phyloP scores from a whole-genome alignment of 768 basidiomycete species.

The Russula earlei region DNA sequence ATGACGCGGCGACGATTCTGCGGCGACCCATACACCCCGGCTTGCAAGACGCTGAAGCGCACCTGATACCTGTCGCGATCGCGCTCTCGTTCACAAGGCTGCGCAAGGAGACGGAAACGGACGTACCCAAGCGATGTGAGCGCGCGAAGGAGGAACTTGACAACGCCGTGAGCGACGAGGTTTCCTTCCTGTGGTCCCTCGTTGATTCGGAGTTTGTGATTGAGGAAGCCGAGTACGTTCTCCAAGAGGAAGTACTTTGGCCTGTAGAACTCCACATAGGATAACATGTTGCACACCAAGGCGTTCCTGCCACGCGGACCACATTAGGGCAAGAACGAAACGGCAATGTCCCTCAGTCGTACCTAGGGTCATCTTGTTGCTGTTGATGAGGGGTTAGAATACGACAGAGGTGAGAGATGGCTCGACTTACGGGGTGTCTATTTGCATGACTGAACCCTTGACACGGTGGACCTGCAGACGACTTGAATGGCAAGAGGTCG shows the following conservation, averaged over 20 bases:
- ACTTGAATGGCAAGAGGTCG: neutral
- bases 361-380: constrained; percentile 56
- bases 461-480: constrained; percentile 55
- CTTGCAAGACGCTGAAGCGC: constrained; percentile 54
- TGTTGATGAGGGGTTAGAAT: constrained; percentile 21
- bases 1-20: constrained; percentile 61
- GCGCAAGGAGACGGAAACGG: neutral
- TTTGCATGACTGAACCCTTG: constrained; percentile 65
- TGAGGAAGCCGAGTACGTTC: constrained; percentile 58
- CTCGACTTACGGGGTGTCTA: constrained; percentile 39
- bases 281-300: constrained; percentile 60
- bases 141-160: constrained; percentile 56
- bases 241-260: constrained; percentile 61
- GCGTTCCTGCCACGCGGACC: constrained; percentile 37
- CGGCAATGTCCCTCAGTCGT: neutral
- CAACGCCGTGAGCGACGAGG: constrained; percentile 42
- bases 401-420: neutral
- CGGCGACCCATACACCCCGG: constrained; percentile 63
- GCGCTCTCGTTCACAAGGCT: no score
- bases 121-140: constrained; percentile 56
- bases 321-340: neutral
- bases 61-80: constrained; percentile 48
- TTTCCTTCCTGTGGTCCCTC: constrained; percentile 28
- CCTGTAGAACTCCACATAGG: constrained; percentile 54
- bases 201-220: constrained; percentile 37